Evolutionary conservation across 192 early-diverging fungal species (phyloP).

Genomic region (Diversispora epigaea): DNA sequence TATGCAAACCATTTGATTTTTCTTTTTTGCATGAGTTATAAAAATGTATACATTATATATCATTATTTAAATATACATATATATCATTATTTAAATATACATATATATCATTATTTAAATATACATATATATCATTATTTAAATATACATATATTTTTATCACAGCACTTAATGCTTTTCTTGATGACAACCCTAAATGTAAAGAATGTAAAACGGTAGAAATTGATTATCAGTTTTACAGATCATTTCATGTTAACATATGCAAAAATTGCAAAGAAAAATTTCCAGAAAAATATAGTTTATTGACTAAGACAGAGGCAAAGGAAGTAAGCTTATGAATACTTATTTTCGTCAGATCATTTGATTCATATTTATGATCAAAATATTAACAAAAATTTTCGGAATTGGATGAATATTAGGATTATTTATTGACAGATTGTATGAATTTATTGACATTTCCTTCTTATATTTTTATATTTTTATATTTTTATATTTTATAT

Average conservation of each 20-base stretch:
- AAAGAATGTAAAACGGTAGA: constrained; percentile 82
- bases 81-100: too few relatives aligned
- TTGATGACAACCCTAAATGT: constrained; percentile 67
- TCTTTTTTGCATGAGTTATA: too few relatives aligned
- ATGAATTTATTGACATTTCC: too few relatives aligned
- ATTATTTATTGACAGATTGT: constrained; percentile 94
- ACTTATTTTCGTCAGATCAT: background rate
- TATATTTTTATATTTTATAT: background rate
- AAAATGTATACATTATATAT: too few relatives aligned
- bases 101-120: background rate
- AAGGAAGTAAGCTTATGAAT: constrained; percentile 54
- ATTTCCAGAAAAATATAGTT: constrained; percentile 83
- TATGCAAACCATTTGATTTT: constrained; percentile 33
- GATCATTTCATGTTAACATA: constrained; percentile 72
- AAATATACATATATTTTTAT: background rate
- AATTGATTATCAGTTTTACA: constrained; percentile 70
- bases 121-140: background rate
- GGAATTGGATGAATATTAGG: constrained; percentile 41
- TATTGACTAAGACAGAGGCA: constrained; percentile 96
- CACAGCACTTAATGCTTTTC: constrained; percentile 49
- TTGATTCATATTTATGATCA: background rate
- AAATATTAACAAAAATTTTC: background rate
- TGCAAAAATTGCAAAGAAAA: constrained; percentile 76
- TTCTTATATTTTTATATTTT: too few relatives aligned
- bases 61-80: too few relatives aligned